Evolutionary conservation across 139 green algal species (phyloP).

Genomic region (Chlorella sp.): DNA sequence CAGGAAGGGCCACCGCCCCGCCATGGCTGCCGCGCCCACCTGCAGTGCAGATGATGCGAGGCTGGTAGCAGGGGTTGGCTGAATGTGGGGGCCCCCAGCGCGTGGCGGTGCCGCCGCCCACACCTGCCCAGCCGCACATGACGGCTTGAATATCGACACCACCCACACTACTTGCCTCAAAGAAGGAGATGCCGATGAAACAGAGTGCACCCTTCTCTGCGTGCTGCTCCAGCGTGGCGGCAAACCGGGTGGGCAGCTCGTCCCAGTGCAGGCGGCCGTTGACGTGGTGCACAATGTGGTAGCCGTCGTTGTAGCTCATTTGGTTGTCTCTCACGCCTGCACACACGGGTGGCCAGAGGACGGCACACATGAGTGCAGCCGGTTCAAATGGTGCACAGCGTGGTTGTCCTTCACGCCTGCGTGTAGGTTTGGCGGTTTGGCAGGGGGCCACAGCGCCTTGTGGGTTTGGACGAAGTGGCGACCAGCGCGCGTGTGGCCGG

Average conservation of each 20-base stretch:
- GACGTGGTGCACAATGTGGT: conserved; percentile 90
- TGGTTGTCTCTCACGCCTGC: conserved; percentile 73
- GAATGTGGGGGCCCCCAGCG: neutral
- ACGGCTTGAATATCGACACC: neutral
- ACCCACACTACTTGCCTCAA: conserved; percentile 69
- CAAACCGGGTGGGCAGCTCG: conserved; percentile 70
- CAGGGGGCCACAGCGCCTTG: too few species aligned
- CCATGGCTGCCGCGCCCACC: conserved; percentile 56
- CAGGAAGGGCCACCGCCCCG: conserved; percentile 54
- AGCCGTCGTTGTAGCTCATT: conserved; percentile 91
- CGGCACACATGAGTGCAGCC: too few species aligned
- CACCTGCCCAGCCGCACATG: neutral
- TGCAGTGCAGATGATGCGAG: neutral
- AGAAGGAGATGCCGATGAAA: conserved; percentile 76
- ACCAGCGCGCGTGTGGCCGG: too few species aligned
- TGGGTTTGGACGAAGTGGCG: too few species aligned
- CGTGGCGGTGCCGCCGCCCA: neutral
- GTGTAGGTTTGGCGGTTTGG: too few species aligned
- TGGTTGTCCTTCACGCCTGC: too few species aligned
- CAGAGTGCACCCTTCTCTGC: conserved; percentile 63
- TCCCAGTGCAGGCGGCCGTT: conserved; percentile 90
- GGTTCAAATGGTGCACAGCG: too few species aligned
- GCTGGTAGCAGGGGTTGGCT: neutral
- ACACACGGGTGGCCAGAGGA: too few species aligned
- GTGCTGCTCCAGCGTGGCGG: conserved; percentile 67